These are phyloP conservation scores for Petunia secreta DNA, from an alignment of 257 asterid genomes.

Conservation along the genomic window DNA sequence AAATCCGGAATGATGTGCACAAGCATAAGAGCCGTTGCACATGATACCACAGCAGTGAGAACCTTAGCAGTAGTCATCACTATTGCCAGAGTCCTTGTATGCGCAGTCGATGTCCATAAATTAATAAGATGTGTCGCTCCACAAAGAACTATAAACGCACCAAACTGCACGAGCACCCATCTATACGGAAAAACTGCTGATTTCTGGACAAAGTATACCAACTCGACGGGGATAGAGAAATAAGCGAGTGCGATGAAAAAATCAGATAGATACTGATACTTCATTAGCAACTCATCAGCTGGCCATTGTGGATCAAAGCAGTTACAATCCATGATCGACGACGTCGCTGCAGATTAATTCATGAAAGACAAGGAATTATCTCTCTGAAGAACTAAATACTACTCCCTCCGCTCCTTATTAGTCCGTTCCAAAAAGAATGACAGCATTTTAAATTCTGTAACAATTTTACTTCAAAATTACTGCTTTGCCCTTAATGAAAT, in stretches of 20 bases:
- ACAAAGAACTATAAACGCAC: slow-evolving; percentile 97
- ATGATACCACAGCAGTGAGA: slow-evolving; percentile 88
- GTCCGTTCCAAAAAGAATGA: too few relatives aligned
- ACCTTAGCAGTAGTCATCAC: slow-evolving; percentile 87
- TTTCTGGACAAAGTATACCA: slow-evolving; percentile 92
- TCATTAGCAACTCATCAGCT: slow-evolving; percentile 90
- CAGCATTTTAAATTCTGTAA: too few relatives aligned
- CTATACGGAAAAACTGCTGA: slow-evolving; percentile 95
- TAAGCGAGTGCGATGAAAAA: slow-evolving; percentile 98
- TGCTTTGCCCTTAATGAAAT: too few relatives aligned
- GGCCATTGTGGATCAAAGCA: slow-evolving; percentile 95
- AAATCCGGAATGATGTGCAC: slow-evolving; percentile 98
- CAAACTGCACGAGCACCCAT: slow-evolving; percentile 99
- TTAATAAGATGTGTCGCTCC: slow-evolving; percentile 96
- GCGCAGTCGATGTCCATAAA: slow-evolving; percentile 83
- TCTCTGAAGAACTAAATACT: neutral
- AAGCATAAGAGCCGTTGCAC: slow-evolving; percentile 94
- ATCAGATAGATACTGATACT: slow-evolving; percentile 93
- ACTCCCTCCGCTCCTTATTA: too few relatives aligned
- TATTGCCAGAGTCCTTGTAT: slow-evolving; percentile 84
- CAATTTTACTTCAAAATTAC: too few relatives aligned
- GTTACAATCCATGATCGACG: slow-evolving; percentile 70
- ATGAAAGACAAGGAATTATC: neutral
- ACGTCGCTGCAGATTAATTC: slow-evolving; percentile 40
- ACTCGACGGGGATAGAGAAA: slow-evolving; percentile 94